A percentile compares a stretch with the other conserved stretches of the same genome.
These are phyloP conservation scores for Cyclocybe aegerita DNA, from an alignment of 768 basidiomycete genomes.

Conservation along the genomic window DNA sequence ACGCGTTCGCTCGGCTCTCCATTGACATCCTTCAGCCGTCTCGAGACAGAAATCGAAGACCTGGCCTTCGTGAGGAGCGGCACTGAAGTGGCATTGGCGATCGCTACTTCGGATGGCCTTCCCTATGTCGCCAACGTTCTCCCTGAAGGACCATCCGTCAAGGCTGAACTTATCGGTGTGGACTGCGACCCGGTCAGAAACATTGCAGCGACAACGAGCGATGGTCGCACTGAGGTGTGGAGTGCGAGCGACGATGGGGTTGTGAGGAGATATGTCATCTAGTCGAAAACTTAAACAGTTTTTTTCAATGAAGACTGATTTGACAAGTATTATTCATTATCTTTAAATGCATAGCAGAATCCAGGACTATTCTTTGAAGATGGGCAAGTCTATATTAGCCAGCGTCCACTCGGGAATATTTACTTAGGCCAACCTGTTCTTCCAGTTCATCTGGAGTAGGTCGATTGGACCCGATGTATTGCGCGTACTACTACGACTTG, in stretches of 20 bases:
- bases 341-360: too few relatives aligned
- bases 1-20: conserved; percentile 40
- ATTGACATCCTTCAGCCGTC: conserved; percentile 42
- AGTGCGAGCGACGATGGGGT: conserved; percentile 64
- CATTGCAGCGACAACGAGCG: conserved; percentile 27
- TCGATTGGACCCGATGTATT: too few relatives aligned
- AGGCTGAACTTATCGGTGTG: conserved; percentile 53
- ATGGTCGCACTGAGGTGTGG: conserved; percentile 19
- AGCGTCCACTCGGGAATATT: too few relatives aligned
- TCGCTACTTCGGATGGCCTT: conserved; percentile 60
- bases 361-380: too few relatives aligned
- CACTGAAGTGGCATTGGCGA: conserved; percentile 35
- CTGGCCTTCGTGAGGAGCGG: conserved; percentile 32
- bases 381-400: too few relatives aligned
- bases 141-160: conserved; percentile 40
- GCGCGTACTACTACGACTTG: too few relatives aligned
- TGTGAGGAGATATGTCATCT: conserved; percentile 45
- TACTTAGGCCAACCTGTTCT: too few relatives aligned
- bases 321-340: too few relatives aligned
- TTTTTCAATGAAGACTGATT: too few relatives aligned
- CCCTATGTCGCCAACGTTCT: conserved; percentile 50
- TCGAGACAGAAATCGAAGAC: conserved; percentile 50
- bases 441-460: too few relatives aligned
- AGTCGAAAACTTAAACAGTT: background rate
- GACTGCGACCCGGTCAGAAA: conserved; percentile 61